Evolutionary conservation across 2,329 filamentous ascomycete species (phyloP).

Genomic region (Fusarium sp.): DNA sequence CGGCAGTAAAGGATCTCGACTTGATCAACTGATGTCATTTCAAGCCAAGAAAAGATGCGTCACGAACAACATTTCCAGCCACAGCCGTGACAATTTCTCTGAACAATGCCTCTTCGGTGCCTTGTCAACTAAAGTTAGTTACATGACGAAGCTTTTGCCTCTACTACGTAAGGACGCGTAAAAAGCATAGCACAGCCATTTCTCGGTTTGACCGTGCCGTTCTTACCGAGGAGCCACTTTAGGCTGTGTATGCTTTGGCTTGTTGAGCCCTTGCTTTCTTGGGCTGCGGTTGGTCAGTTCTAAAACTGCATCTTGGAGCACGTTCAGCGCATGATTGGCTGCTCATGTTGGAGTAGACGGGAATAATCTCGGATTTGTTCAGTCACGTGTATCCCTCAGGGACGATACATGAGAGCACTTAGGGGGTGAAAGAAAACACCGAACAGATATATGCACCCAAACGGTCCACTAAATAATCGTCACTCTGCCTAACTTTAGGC

Average conservation of each 20-base stretch:
- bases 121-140: not conserved
- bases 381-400: conserved; percentile 17
- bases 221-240: conserved; percentile 29
- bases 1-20: not conserved
- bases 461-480: no score
- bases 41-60: conserved; percentile 6
- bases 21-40: conserved; percentile 18
- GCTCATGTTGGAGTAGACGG: not conserved
- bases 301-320: not conserved
- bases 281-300: not conserved
- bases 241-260: not conserved
- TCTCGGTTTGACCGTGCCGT: conserved; percentile 29
- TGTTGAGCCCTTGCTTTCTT: not conserved
- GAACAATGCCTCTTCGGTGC: not conserved
- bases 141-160: conserved; percentile 30
- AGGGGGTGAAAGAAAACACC: no score
- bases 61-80: conserved; percentile 9
- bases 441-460: no score
- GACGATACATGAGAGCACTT: not conserved
- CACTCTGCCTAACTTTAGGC: no score
- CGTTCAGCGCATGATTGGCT: not conserved
- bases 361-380: not conserved
- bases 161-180: conserved; percentile 1
- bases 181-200: conserved; percentile 1
- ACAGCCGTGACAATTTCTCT: not conserved